These are phyloP conservation scores for Chaetomiaceae sp. DNA, from an alignment of 2,329 filamentous ascomycete species.

Conservation along the genomic window DNA sequence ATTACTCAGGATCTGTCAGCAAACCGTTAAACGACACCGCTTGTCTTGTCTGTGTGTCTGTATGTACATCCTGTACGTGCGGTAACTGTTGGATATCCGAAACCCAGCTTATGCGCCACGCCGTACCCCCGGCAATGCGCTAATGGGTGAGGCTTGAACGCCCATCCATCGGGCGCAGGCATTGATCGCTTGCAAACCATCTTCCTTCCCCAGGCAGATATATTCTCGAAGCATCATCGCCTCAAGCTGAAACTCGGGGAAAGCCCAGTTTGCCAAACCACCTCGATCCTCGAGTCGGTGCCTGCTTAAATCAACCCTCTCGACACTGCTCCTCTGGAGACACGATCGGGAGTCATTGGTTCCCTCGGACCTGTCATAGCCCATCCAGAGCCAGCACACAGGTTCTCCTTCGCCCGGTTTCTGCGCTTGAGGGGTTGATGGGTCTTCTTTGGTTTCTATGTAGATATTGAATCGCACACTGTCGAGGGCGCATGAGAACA, in stretches of 20 bases:
- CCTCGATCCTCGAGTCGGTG: background rate
- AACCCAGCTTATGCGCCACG: too few species aligned
- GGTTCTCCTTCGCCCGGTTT: too few species aligned
- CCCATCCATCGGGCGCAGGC: background rate
- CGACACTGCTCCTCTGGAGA: too few species aligned
- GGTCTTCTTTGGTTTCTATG: too few species aligned
- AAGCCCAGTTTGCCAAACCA: background rate
- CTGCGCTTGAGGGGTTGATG: too few species aligned
- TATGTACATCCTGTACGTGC: too few species aligned
- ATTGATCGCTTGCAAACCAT: background rate
- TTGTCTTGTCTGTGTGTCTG: background rate
- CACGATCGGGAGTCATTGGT: background rate
- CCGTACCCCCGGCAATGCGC: too few species aligned
- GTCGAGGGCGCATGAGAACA: too few species aligned
- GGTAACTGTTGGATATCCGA: too few species aligned
- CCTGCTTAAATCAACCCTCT: background rate
- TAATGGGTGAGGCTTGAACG: too few species aligned
- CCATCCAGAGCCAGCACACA: too few species aligned
- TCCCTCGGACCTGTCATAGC: background rate
- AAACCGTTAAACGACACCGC: background rate
- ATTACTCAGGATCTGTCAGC: background rate
- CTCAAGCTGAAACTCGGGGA: background rate
- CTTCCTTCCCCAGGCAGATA: conserved; percentile 5
- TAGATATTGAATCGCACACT: too few species aligned
- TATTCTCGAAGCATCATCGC: background rate